Conservation (phyloP, 1,284 basidiomycete species). For the Peniophora sp. region DNA sequence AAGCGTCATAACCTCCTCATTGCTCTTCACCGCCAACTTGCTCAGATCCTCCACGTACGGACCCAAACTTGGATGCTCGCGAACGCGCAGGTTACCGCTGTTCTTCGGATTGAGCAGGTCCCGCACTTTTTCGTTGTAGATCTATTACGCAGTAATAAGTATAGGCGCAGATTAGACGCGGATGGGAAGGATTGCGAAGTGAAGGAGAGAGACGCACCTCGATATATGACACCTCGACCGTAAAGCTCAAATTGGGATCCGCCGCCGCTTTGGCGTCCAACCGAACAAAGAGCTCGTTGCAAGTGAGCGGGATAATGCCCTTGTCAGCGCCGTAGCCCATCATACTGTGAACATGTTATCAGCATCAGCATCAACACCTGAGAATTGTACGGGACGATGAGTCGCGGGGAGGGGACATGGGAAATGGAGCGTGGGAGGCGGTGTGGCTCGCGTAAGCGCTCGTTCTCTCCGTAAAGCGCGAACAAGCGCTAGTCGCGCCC, state of each 20-base stretch:
- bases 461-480: too few species aligned
- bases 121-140: conserved; percentile 98
- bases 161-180: too few species aligned
- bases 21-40: conserved; percentile 86
- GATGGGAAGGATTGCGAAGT: not conserved
- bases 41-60: conserved; percentile 98
- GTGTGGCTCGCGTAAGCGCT: not conserved
- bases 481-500: too few species aligned
- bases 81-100: conserved; percentile 89
- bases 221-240: conserved; percentile 96
- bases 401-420: not conserved
- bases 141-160: too few species aligned
- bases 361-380: not conserved
- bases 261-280: conserved; percentile 58
- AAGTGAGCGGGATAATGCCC: conserved; percentile 95
- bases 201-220: conserved; percentile 45
- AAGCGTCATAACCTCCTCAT: conserved; percentile 94
- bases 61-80: conserved; percentile 90
- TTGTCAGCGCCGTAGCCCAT: conserved; percentile 98
- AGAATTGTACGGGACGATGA: too few species aligned
- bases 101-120: conserved; percentile 98
- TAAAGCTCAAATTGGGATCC: conserved; percentile 73
- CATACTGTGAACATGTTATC: conserved; percentile 54
- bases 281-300: conserved; percentile 85
- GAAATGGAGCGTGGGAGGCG: conserved; percentile 6